phyloP scores from a whole-genome alignment of 1,284 basidiomycete genomes.

The Cutaneotrichosporon cyanovorans region DNA sequence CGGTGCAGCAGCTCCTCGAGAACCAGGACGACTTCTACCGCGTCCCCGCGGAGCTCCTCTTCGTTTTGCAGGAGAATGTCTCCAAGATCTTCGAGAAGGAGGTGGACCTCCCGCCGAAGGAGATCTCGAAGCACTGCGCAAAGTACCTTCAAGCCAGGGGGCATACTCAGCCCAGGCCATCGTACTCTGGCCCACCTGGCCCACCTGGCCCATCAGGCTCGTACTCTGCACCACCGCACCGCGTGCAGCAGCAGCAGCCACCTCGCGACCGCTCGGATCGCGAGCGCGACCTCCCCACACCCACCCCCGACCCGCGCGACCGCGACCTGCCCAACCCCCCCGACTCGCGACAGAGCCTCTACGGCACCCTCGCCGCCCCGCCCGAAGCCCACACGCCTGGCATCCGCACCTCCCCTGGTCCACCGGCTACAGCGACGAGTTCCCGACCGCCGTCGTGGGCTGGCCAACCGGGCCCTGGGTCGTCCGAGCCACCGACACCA shows the following conservation, averaged over 20 bases:
- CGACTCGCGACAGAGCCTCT: neutral
- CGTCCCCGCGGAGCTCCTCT: conserved; percentile 75
- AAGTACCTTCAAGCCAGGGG: conserved; percentile 51
- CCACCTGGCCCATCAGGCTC: too few relatives aligned
- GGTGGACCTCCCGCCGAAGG: conserved; percentile 75
- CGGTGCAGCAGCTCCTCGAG: conserved; percentile 77
- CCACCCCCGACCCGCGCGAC: neutral
- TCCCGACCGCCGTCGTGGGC: conserved; percentile 6
- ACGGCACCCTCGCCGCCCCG: neutral
- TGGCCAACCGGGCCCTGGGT: neutral
- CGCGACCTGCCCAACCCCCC: neutral
- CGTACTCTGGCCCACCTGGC: neutral
- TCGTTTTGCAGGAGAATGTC: conserved; percentile 63
- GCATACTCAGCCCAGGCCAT: neutral
- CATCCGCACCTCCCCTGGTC: too few relatives aligned
- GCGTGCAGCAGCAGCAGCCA: too few relatives aligned
- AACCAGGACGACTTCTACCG: conserved; percentile 89
- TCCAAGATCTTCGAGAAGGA: conserved; percentile 76
- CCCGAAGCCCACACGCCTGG: conserved; percentile 1
- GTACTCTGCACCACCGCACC: neutral
- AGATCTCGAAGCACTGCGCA: conserved; percentile 83
- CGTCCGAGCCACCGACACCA: neutral
- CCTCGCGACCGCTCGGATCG: too few relatives aligned
- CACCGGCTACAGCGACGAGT: neutral
- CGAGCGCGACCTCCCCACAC: too few relatives aligned